Conservation (phyloP, 805 yeast species). For the Blastobotrys robertii region DNA sequence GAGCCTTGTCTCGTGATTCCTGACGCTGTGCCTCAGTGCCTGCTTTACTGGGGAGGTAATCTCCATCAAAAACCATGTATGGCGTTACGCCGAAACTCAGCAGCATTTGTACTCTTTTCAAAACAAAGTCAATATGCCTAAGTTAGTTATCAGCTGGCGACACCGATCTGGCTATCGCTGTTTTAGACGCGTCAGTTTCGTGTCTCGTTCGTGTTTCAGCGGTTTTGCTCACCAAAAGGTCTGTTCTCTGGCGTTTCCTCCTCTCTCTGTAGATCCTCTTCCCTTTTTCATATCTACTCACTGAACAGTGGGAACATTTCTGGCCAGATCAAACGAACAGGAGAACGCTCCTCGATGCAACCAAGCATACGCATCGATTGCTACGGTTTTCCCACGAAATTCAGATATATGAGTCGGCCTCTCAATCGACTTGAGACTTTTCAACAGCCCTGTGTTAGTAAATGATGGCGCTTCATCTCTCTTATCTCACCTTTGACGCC, state of each 20-base stretch:
- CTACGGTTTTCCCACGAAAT: conserved; percentile 67
- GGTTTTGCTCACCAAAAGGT: too few species aligned
- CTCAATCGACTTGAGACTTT: conserved; percentile 68
- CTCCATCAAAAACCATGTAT: conserved; percentile 90
- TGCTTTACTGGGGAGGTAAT: conserved; percentile 66
- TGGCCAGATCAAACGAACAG: conserved; percentile 76
- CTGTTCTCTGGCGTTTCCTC: too few species aligned
- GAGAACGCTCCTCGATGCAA: conserved; percentile 75
- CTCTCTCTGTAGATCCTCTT: conserved; percentile 19
- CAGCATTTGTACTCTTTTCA: conserved; percentile 58
- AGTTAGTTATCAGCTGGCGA: too few species aligned
- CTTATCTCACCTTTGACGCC: conserved; percentile 15
- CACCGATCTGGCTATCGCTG: background rate
- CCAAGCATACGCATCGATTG: conserved; percentile 97
- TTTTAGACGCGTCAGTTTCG: background rate
- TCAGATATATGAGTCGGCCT: conserved; percentile 44
- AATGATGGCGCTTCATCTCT: background rate
- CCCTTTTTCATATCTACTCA: background rate
- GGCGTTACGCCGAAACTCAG: conserved; percentile 63
- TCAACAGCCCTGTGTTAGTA: conserved; percentile 52
- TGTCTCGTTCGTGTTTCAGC: too few species aligned
- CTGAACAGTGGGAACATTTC: conserved; percentile 49
- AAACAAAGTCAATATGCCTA: conserved; percentile 53
- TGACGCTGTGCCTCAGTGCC: conserved; percentile 62
- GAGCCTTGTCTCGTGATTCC: conserved; percentile 47